These are phyloP conservation scores for Paracorniculantispora psalliotae DNA, from an alignment of 2,329 filamentous ascomycete genomes.

Conservation along the genomic window DNA sequence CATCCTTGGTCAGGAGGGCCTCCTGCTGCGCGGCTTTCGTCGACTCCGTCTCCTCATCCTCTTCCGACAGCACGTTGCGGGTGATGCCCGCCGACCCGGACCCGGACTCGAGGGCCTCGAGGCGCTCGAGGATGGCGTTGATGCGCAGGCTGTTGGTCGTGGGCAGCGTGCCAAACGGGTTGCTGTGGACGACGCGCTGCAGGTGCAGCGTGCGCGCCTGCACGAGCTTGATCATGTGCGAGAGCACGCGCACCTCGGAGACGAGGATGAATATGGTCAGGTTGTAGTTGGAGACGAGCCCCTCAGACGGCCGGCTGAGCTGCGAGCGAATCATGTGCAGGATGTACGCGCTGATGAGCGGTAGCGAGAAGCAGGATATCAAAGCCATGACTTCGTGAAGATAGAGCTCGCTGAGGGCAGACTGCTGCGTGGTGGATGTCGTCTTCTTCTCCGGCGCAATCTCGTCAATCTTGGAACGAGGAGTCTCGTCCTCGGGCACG, in stretches of 20 bases:
- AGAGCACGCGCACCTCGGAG: conserved; percentile 76
- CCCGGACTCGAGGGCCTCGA: conserved; percentile 64
- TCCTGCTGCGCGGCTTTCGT: conserved; percentile 35
- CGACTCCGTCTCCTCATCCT: conserved; percentile 28
- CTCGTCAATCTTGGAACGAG: conserved; percentile 13
- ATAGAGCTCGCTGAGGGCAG: conserved; percentile 60
- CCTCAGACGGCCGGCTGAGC: conserved; percentile 77
- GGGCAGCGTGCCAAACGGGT: conserved; percentile 34
- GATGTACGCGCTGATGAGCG: conserved; percentile 74
- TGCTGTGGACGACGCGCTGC: conserved; percentile 63
- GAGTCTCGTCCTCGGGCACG: conserved; percentile 39
- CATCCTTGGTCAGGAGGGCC: conserved; percentile 47
- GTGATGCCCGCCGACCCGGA: conserved; percentile 25
- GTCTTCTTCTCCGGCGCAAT: conserved; percentile 18
- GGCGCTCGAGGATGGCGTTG: conserved; percentile 55
- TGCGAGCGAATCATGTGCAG: conserved; percentile 76
- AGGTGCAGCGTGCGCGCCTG: conserved; percentile 75
- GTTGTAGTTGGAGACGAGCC: conserved; percentile 88
- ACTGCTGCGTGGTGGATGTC: conserved; percentile 24
- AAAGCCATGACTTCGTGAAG: conserved; percentile 72
- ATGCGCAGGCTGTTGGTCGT: conserved; percentile 37
- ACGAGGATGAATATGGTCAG: conserved; percentile 84
- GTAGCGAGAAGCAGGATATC: conserved; percentile 71
- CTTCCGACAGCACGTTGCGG: conserved; percentile 20
- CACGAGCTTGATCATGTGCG: conserved; percentile 76